These are phyloP conservation scores for Perilla frutescens DNA, from an alignment of 257 asterid species.

Conservation along the genomic window DNA sequence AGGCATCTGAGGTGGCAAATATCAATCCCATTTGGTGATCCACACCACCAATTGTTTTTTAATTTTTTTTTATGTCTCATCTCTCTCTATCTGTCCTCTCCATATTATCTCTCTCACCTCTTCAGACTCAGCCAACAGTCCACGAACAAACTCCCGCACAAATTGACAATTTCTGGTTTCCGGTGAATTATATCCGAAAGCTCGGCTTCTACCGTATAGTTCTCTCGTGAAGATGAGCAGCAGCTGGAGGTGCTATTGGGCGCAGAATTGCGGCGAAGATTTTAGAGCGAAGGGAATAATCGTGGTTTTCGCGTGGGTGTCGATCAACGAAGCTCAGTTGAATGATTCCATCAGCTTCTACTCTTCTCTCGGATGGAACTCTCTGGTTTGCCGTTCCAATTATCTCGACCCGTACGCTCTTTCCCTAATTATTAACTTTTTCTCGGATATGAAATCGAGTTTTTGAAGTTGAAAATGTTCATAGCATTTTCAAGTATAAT, in stretches of 20 bases:
- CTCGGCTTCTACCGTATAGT: not conserved
- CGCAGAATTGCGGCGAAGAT: conserved; percentile 41
- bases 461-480: too few relatives aligned
- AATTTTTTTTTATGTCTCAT: too few relatives aligned
- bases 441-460: too few relatives aligned
- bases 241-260: conserved; percentile 75
- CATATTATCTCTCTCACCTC: conserved; percentile 11
- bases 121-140: conserved; percentile 15
- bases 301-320: conserved; percentile 70
- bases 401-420: conserved; percentile 70
- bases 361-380: conserved; percentile 79
- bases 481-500: not conserved
- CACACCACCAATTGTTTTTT: conserved; percentile 13
- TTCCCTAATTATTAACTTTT: not conserved
- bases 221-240: conserved; percentile 38
- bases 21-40: conserved; percentile 41
- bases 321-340: conserved; percentile 57
- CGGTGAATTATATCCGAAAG: not conserved
- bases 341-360: conserved; percentile 53
- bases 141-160: conserved; percentile 17
- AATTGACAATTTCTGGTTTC: not conserved
- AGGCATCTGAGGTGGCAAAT: conserved; percentile 50
- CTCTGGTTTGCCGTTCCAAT: conserved; percentile 79
- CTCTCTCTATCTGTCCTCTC: conserved; percentile 14
- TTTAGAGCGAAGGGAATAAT: conserved; percentile 61